phyloP scores from a whole-genome alignment of 1,139 yeast species.

The Yamadazyma siamensis region DNA sequence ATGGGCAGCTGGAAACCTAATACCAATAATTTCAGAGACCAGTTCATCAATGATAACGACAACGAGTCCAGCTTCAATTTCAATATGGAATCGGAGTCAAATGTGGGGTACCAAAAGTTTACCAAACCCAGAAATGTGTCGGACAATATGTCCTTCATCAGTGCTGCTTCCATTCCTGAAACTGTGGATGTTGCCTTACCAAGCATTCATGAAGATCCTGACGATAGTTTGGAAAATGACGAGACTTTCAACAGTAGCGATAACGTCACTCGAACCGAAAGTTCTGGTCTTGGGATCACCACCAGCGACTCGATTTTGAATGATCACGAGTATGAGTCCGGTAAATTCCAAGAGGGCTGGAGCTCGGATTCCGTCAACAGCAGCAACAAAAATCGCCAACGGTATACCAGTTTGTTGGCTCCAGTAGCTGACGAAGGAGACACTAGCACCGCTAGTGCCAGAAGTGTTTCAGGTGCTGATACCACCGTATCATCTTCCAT shows the following conservation, averaged over 20 bases:
- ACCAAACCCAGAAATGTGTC: slow-evolving; percentile 29
- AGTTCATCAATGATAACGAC: slow-evolving; percentile 47
- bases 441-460: background rate
- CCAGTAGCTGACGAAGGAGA: slow-evolving; percentile 12
- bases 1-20: slow-evolving; percentile 56
- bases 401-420: slow-evolving; percentile 23
- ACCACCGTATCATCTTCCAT: slow-evolving; percentile 6
- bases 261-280: slow-evolving; percentile 4
- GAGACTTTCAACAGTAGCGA: slow-evolving; percentile 14
- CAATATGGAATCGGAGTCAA: slow-evolving; percentile 23
- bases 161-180: slow-evolving; percentile 38
- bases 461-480: slow-evolving; percentile 1
- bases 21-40: slow-evolving; percentile 47
- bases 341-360: slow-evolving; percentile 29
- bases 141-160: slow-evolving; percentile 25
- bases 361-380: slow-evolving; percentile 17
- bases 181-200: slow-evolving; percentile 43
- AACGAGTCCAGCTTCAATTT: slow-evolving; percentile 38
- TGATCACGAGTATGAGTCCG: slow-evolving; percentile 17
- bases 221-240: slow-evolving; percentile 21
- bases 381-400: slow-evolving; percentile 9
- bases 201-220: slow-evolving; percentile 33
- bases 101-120: slow-evolving; percentile 29
- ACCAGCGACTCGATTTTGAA: slow-evolving; percentile 29
- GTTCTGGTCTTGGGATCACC: slow-evolving; percentile 11